These are phyloP conservation scores for Pichia norvegensis DNA, from an alignment of 1,139 yeast genomes.

Conservation along the genomic window DNA sequence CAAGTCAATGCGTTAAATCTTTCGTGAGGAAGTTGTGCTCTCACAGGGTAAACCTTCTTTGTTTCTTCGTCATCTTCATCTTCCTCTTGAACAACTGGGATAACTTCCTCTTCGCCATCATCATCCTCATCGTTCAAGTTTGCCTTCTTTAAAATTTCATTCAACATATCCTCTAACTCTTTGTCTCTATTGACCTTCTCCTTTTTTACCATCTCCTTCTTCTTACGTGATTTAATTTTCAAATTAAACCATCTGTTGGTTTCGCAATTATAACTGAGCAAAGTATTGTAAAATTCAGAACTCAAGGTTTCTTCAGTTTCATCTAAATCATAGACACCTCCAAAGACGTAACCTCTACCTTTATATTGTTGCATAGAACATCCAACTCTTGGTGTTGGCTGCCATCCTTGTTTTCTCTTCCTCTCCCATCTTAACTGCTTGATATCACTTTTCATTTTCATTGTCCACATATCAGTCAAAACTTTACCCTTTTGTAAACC, in stretches of 20 bases:
- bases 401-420: constrained; percentile 80
- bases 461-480: constrained; percentile 78
- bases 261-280: constrained; percentile 78
- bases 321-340: constrained; percentile 92
- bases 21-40: constrained; percentile 71
- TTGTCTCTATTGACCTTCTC: constrained; percentile 58
- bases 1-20: constrained; percentile 83
- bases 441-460: constrained; percentile 85
- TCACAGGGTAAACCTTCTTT: constrained; percentile 42
- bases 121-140: constrained; percentile 49
- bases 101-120: constrained; percentile 27
- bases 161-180: constrained; percentile 75
- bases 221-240: constrained; percentile 55
- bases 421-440: constrained; percentile 79
- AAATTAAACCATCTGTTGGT: constrained; percentile 84
- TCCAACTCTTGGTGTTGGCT: constrained; percentile 91
- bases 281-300: constrained; percentile 73
- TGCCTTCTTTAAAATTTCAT: constrained; percentile 63
- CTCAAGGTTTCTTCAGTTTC: constrained; percentile 91
- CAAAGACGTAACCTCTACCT: constrained; percentile 88
- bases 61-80: constrained; percentile 34
- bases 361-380: constrained; percentile 84
- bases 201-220: constrained; percentile 37
- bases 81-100: constrained; percentile 12
- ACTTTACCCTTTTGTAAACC: constrained; percentile 90